These are phyloP conservation scores for Botrytis elliptica DNA, from an alignment of 2,329 filamentous ascomycete species.

Conservation along the genomic window DNA sequence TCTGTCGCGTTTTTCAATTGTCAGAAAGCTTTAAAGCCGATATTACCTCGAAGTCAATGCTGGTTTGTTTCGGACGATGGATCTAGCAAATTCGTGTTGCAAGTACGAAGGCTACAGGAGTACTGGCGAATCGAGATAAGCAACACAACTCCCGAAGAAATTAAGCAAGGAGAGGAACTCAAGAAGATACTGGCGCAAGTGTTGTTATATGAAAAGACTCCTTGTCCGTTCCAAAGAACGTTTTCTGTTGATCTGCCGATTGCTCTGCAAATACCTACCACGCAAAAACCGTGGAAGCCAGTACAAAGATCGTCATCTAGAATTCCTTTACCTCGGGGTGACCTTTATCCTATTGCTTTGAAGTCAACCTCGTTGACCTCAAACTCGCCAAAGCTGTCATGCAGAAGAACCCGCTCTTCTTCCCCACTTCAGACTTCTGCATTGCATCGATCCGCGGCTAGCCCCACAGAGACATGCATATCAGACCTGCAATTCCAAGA, in stretches of 20 bases:
- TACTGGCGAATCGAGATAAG: conserved; percentile 92
- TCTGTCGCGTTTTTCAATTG: conserved; percentile 88
- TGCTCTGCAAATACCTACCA: conserved; percentile 61
- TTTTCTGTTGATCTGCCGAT: conserved; percentile 75
- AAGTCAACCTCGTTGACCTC: conserved; percentile 18
- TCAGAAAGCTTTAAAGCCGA: conserved; percentile 78
- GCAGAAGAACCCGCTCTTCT: conserved; percentile 12
- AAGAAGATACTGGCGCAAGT: conserved; percentile 69
- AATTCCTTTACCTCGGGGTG: conserved; percentile 20
- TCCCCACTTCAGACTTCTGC: conserved; percentile 18
- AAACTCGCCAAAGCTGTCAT: conserved; percentile 13
- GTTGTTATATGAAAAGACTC: conserved; percentile 82
- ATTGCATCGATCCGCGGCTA: conserved; percentile 8
- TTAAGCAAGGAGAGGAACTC: conserved; percentile 62
- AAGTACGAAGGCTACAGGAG: conserved; percentile 70
- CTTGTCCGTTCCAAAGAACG: conserved; percentile 77
- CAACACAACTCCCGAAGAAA: conserved; percentile 60
- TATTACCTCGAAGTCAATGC: conserved; percentile 85
- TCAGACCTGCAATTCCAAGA: conserved; percentile 5
- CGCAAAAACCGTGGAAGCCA: conserved; percentile 68
- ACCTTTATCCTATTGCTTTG: conserved; percentile 19
- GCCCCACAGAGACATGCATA: conserved; percentile 10
- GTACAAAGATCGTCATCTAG: conserved; percentile 34
- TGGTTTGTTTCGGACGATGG: conserved; percentile 82
- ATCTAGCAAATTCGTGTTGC: conserved; percentile 76